These are phyloP conservation scores for Pythium volutum DNA, from an alignment of 352 stramenopile genomes.

Conservation along the genomic window DNA sequence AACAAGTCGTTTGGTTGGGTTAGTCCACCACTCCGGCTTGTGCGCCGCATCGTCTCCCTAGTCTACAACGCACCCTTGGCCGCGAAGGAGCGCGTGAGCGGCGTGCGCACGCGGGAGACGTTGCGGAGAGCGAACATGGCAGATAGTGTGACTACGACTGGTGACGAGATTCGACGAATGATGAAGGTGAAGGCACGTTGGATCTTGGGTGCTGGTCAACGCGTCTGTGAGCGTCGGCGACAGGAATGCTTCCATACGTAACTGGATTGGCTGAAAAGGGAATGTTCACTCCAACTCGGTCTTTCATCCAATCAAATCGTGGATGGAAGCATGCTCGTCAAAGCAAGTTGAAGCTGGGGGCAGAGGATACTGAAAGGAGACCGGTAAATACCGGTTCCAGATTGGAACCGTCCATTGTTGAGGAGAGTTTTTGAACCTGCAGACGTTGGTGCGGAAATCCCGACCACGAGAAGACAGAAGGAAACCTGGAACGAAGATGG, in stretches of 20 bases:
- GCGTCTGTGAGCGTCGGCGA: no score
- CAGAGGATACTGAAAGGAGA: constrained; percentile 78
- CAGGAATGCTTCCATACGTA: not conserved
- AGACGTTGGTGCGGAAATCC: no score
- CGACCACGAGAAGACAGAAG: no score
- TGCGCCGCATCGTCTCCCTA: no score
- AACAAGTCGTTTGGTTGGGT: not conserved
- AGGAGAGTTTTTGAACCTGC: no score
- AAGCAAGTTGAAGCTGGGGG: constrained; percentile 35
- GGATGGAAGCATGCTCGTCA: constrained; percentile 5
- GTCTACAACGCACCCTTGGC: constrained; percentile 40
- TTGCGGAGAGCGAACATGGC: constrained; percentile 55
- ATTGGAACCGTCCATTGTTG: no score
- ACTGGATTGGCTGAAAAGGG: constrained; percentile 29
- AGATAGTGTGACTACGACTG: not conserved
- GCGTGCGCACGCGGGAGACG: constrained; percentile 16
- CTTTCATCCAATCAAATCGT: constrained; percentile 3
- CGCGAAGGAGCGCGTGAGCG: constrained; percentile 46
- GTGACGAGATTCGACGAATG: constrained; percentile 25
- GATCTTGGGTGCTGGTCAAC: not conserved
- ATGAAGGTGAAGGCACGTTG: constrained; percentile 10
- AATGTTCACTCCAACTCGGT: not conserved
- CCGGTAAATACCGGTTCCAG: not conserved
- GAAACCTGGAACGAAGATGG: no score
- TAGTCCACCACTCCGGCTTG: not conserved